Percentiles rank a stretch among this genome's conserved stretches.
These are phyloP conservation scores for Trichosporon sp. DNA, from an alignment of 1,284 basidiomycete species.

Conservation along the genomic window DNA sequence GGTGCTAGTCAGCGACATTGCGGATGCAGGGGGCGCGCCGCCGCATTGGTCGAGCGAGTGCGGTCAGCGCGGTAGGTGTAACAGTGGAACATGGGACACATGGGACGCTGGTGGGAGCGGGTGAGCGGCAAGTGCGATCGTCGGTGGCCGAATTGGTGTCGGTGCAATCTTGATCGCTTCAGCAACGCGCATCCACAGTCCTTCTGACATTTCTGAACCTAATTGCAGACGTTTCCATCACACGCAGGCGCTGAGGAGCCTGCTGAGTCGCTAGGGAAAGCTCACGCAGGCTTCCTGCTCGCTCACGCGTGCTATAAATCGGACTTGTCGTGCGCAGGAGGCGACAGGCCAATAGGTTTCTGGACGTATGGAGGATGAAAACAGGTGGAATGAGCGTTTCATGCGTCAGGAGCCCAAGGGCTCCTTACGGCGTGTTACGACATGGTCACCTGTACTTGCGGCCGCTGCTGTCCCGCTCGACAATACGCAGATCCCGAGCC, in stretches of 20 bases:
- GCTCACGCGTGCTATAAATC: background rate
- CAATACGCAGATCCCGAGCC: constrained; percentile 13
- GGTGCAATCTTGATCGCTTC: background rate
- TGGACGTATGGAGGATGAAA: background rate
- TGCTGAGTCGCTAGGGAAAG: too few species aligned
- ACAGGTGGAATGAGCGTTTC: constrained; percentile 12
- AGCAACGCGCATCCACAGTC: background rate
- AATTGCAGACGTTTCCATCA: background rate
- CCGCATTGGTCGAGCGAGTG: background rate
- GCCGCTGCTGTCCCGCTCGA: constrained; percentile 11
- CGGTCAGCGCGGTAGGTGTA: background rate
- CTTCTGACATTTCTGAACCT: background rate
- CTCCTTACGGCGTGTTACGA: background rate
- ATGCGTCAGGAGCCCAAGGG: background rate
- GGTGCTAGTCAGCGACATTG: background rate
- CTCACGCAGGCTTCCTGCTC: too few species aligned
- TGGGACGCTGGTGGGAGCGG: constrained; percentile 3
- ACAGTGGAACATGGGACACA: constrained; percentile 10
- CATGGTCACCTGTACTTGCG: background rate
- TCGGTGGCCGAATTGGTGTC: constrained; percentile 14
- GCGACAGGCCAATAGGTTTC: background rate
- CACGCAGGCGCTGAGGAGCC: background rate
- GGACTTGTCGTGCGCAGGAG: background rate
- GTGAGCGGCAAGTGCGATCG: background rate
- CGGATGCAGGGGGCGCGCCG: background rate